Evolutionary conservation across 768 basidiomycete species (phyloP), one percentile per base, ranked within the genome.

Genomic region (Glaciozyma antarctica): DNA sequence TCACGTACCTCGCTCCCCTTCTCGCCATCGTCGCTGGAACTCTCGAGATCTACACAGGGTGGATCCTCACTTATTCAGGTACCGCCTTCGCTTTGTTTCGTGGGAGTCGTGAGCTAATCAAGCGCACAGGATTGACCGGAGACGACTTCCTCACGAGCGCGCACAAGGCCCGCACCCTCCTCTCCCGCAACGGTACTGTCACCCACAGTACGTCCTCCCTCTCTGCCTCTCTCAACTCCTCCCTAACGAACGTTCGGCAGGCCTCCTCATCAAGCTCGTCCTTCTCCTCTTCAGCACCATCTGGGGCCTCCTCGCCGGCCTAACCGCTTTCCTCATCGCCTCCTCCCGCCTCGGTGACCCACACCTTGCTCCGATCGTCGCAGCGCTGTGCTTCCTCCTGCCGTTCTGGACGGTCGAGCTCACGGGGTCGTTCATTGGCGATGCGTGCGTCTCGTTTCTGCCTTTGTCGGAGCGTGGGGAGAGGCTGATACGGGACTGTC

Each of bases 281-380:
- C 73, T 80, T 21, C 76, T 79, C 19, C 76, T 83, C 34, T 83
- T 88, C 17, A 87, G 90, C 22, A 78, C 89, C 58, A 87, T 86
- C 1, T 78, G 91, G 65, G 88, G 88, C 1, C 81, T 92, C 68
- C 87, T 90, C 8, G 88, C 89, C 68, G 85, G 89, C 19, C 78
- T 93, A 34, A 78, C 82, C 45, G 88, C 90, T 7, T 95, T 94
- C 75, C 77, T 97, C 24, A 88, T 93, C 70, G 88, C 90, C n/a
- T 87, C 89, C 3, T 88, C 90, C 76, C 86, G 87, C 0, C 77
- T 90, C 26, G 75, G 76, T 57, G 16, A 45, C 22, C 83, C 85
- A 30, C 76, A 84, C 54, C 82, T 87, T 71, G 88, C 90, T 0
- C 79, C 91, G 12, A 81, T 85, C 17, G 87, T 88, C 26, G 84